Percentiles rank a stretch among this genome's conserved stretches.
Conservation (phyloP, 148 eudicot species). For the Tetragonia tetragonoides region DNA sequence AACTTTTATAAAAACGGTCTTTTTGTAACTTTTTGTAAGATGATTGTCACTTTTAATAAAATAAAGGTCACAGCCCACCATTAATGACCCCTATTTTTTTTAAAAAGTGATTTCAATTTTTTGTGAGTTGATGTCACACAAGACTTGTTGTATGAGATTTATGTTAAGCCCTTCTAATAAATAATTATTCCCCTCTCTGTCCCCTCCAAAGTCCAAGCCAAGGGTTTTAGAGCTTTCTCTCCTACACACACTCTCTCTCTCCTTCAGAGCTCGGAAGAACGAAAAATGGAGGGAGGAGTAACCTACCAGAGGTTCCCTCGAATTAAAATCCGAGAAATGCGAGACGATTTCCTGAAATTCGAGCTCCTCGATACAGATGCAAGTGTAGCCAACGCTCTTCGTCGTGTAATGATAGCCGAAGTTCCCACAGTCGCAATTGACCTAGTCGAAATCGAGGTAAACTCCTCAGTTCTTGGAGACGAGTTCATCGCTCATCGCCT, state of each 20-base stretch:
- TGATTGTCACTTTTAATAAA: too few relatives aligned
- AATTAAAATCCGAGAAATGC: constrained; percentile 71
- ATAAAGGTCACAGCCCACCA: too few relatives aligned
- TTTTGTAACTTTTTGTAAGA: too few relatives aligned
- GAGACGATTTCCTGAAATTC: constrained; percentile 72
- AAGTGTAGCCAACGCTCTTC: constrained; percentile 84
- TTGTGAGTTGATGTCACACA: too few relatives aligned
- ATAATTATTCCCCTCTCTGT: too few relatives aligned
- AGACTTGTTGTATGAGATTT: too few relatives aligned
- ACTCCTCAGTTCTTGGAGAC: constrained; percentile 84
- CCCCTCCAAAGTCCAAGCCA: background rate
- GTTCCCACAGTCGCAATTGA: constrained; percentile 91
- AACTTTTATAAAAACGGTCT: too few relatives aligned
- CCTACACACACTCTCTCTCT: background rate
- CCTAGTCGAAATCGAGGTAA: constrained; percentile 88
- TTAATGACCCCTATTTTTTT: too few relatives aligned
- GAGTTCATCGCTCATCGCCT: constrained; percentile 90
- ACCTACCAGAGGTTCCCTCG: constrained; percentile 79
- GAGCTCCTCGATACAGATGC: constrained; percentile 84
- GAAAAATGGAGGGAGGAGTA: constrained; percentile 20
- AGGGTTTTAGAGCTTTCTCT: background rate
- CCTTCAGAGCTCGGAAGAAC: background rate
- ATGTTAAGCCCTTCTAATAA: background rate
- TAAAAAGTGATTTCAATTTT: too few relatives aligned
- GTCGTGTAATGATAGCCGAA: constrained; percentile 94